A percentile compares a stretch with the other conserved stretches of the same genome.
These are phyloP conservation scores for Trichoderma sp. DNA, from an alignment of 2,329 filamentous ascomycete genomes.

Conservation along the genomic window DNA sequence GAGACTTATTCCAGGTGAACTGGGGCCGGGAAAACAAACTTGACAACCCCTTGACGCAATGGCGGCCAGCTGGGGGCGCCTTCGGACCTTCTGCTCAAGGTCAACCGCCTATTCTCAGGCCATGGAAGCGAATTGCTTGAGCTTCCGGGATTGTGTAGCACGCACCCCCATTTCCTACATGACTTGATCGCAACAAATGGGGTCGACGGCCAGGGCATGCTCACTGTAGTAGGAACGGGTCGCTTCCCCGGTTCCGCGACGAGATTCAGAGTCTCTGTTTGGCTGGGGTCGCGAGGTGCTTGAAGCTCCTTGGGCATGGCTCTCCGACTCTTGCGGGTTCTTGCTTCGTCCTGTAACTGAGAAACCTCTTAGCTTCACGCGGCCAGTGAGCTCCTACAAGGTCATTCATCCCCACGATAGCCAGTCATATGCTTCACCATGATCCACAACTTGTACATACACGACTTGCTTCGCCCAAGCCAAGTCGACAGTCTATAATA, in stretches of 20 bases:
- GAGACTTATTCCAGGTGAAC: slow-evolving; percentile 3
- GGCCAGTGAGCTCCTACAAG: slow-evolving; percentile 8
- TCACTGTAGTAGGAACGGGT: slow-evolving; percentile 32
- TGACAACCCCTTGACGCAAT: slow-evolving; percentile 17
- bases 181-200: slow-evolving; percentile 30
- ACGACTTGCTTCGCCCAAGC: slow-evolving; percentile 24
- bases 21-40: slow-evolving; percentile 12
- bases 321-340: slow-evolving; percentile 38
- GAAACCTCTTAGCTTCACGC: slow-evolving; percentile 22
- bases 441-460: slow-evolving; percentile 19
- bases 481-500: slow-evolving; percentile 25
- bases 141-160: slow-evolving; percentile 24
- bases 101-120: slow-evolving; percentile 10
- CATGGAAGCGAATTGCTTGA: slow-evolving; percentile 14
- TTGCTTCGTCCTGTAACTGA: slow-evolving; percentile 36
- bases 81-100: background rate
- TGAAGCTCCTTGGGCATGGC: slow-evolving; percentile 32
- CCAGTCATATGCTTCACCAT: slow-evolving; percentile 22
- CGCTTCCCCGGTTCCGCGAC: slow-evolving; percentile 28
- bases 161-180: slow-evolving; percentile 1
- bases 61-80: slow-evolving; percentile 6
- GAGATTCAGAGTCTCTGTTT: slow-evolving; percentile 34
- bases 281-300: slow-evolving; percentile 36
- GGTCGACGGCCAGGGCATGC: slow-evolving; percentile 29
- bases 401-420: background rate